Percentiles rank a stretch among this genome's conserved stretches.
Evolutionary conservation across 768 basidiomycete species (phyloP).

Genomic region (Collybiopsis confluens): DNA sequence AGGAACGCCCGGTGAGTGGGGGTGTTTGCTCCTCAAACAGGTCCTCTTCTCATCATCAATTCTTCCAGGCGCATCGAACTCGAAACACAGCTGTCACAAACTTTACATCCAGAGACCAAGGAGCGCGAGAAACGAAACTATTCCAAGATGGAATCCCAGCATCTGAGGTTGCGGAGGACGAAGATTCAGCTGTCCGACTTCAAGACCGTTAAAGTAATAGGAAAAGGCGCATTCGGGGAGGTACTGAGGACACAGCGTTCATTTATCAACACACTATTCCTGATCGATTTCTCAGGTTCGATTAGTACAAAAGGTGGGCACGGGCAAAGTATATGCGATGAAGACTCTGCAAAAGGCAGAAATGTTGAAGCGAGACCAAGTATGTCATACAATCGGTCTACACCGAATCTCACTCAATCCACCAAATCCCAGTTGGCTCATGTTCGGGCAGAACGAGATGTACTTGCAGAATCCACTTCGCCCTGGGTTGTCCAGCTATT

Average conservation of each 20-base stretch:
- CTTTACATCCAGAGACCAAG: slow-evolving; percentile 75
- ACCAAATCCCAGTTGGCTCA: slow-evolving; percentile 73
- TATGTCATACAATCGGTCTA: slow-evolving; percentile 27
- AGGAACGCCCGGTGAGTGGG: slow-evolving; percentile 77
- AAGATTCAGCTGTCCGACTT: slow-evolving; percentile 93
- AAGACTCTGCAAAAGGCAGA: slow-evolving; percentile 97
- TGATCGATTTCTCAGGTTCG: slow-evolving; percentile 62
- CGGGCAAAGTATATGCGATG: slow-evolving; percentile 98
- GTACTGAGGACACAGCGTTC: slow-evolving; percentile 28
- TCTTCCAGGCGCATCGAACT: slow-evolving; percentile 86
- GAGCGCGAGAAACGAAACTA: slow-evolving; percentile 85
- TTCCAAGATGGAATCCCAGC: slow-evolving; percentile 82
- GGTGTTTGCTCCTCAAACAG: neutral
- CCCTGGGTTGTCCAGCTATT: slow-evolving; percentile 97
- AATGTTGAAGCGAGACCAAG: slow-evolving; percentile 99
- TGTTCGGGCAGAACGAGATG: slow-evolving; percentile 94
- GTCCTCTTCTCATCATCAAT: neutral
- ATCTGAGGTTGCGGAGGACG: slow-evolving; percentile 87
- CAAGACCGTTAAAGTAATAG: slow-evolving; percentile 95
- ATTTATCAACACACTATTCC: neutral
- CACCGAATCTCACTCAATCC: slow-evolving; percentile 7
- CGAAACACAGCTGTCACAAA: slow-evolving; percentile 79
- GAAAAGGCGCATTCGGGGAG: slow-evolving; percentile 98
- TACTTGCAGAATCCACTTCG: slow-evolving; percentile 93
- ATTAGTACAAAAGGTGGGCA: slow-evolving; percentile 94